Evolutionary conservation across 306 rosid species (phyloP), one percentile per base, ranked within the genome.

Genomic region (Cicer pinnatifidum): DNA sequence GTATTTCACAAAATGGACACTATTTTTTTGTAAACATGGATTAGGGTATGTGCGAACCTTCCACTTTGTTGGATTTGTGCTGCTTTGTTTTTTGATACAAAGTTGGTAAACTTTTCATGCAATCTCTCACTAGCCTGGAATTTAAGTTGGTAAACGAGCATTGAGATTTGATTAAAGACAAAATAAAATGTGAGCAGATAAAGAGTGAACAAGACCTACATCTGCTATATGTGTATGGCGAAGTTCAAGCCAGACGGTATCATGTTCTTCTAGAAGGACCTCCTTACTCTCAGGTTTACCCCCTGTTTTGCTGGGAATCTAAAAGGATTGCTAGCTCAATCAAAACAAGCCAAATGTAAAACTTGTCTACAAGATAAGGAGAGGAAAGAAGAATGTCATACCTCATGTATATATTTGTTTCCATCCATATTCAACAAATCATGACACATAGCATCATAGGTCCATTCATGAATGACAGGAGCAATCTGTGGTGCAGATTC

Each of bases 391-490:
- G 37, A 28, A 84, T 40, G 57, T 9, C 67, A 45, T 86, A 89
- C 98, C 97, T 94, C 96, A 35, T 88, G 81, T 11, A 63, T 58
- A 73, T 88, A 94, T 80, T 91, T 94, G 76, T 91, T 91, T 75
- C 98, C 98, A 1, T 89, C 95, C 90, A 91, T 83, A 67, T 84
- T 80, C 82, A 94, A 78, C 81, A 94, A 79, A 82, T 94, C 98
- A 50, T 85, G 97, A 75, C 90, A 84, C 98, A 94, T 94, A 51
- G 98, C 98, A 82, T 94, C 97, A 56, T 94, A 94, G 62, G 98
- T 94, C 98, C 98, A 94, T 78, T 94, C 98, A 77, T 94, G 98
- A 79, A 94, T 91, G 53, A 89, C 80, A 68, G 98, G 97, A 82
- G 98, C 96, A 88, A 94, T 88, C 98, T 94, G 81, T 39, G 46